Evolutionary conservation across 2,329 filamentous ascomycete genomes (phyloP).

Genomic region (Bisporella sp.): DNA sequence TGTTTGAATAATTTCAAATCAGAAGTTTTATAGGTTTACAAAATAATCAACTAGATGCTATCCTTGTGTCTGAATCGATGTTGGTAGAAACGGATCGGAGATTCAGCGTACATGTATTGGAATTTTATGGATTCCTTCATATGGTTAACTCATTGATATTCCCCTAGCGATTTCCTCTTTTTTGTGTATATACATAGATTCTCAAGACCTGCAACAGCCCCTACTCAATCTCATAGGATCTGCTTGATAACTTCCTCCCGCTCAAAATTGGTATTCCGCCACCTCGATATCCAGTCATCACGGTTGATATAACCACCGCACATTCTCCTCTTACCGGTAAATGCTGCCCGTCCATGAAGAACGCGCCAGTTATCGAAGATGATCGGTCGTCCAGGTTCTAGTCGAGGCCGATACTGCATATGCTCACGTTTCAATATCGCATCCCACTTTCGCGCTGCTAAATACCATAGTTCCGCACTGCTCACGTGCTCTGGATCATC

Average conservation of each 20-base stretch:
- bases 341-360: slow-evolving; percentile 76
- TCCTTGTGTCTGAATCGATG: too few relatives aligned
- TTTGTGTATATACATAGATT: too few relatives aligned
- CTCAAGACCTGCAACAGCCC: too few relatives aligned
- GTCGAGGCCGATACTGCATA: slow-evolving; percentile 72
- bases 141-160: too few relatives aligned
- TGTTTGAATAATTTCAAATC: too few relatives aligned
- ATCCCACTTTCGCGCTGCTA: slow-evolving; percentile 69
- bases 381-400: slow-evolving; percentile 70
- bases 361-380: slow-evolving; percentile 97
- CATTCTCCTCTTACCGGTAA: slow-evolving; percentile 77
- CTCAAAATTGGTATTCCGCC: slow-evolving; percentile 61
- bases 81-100: too few relatives aligned
- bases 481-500: neutral
- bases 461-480: slow-evolving; percentile 57
- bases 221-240: slow-evolving; percentile 16
- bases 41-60: too few relatives aligned
- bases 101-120: too few relatives aligned
- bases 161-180: too few relatives aligned
- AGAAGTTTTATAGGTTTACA: too few relatives aligned
- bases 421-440: slow-evolving; percentile 56
- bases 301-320: slow-evolving; percentile 84
- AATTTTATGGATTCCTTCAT: too few relatives aligned
- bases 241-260: slow-evolving; percentile 19
- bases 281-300: slow-evolving; percentile 75